Evolutionary conservation across 2,329 filamentous ascomycete species (phyloP).

Genomic region (Nemania abortiva): DNA sequence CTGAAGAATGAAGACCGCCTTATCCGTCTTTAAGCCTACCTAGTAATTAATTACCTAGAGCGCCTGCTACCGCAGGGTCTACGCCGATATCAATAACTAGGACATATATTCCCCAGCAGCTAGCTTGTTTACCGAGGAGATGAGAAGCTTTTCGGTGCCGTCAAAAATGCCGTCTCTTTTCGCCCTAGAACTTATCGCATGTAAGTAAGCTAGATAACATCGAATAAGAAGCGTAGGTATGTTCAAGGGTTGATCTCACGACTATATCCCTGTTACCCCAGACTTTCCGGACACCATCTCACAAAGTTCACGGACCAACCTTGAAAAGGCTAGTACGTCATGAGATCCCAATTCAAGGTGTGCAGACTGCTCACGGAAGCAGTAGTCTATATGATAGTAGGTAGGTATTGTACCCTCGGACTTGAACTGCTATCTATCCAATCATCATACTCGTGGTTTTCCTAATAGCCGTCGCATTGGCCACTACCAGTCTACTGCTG

Average conservation of each 20-base stretch:
- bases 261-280: conserved; percentile 49
- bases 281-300: conserved; percentile 44
- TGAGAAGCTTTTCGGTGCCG: neutral
- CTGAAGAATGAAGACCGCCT: neutral
- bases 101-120: too few species aligned
- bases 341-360: conserved; percentile 41
- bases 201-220: neutral
- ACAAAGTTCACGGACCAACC: conserved; percentile 37
- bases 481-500: neutral
- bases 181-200: neutral
- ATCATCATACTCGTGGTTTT: conserved; percentile 20
- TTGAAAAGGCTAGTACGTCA: conserved; percentile 37
- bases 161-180: neutral
- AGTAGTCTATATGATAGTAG: neutral
- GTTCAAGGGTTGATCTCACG: conserved; percentile 18
- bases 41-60: neutral
- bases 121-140: neutral
- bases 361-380: conserved; percentile 40
- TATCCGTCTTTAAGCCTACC: neutral
- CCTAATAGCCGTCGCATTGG: neutral
- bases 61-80: neutral
- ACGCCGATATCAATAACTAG: neutral
- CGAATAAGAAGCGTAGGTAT: conserved; percentile 9
- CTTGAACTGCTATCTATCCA: conserved; percentile 21
- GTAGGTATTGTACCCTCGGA: conserved; percentile 9